A percentile compares a stretch with the other conserved stretches of the same genome.
Conservation (phyloP, 495 filamentous ascomycete genomes). For the Penicillium manginii region DNA sequence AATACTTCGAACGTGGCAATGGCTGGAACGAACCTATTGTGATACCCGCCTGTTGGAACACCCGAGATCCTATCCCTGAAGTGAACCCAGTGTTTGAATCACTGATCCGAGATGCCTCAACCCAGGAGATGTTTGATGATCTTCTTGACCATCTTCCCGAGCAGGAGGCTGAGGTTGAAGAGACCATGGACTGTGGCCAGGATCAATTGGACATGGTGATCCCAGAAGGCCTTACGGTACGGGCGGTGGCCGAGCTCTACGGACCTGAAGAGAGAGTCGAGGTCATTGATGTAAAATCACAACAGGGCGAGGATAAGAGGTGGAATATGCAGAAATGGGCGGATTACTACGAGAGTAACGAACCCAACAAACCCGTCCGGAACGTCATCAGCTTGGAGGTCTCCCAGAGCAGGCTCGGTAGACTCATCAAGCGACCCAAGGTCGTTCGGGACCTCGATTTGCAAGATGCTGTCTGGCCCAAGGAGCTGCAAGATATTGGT, state of each 20-base stretch:
- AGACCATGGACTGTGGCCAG: slow-evolving; percentile 61
- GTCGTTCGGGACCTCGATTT: slow-evolving; percentile 74
- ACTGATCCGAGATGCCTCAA: slow-evolving; percentile 40
- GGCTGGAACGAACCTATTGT: slow-evolving; percentile 75
- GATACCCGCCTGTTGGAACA: slow-evolving; percentile 69
- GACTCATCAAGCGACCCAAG: slow-evolving; percentile 68
- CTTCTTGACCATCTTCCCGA: slow-evolving; percentile 44
- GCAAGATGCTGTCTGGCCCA: slow-evolving; percentile 73
- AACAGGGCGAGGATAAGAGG: slow-evolving; percentile 67
- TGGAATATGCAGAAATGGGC: slow-evolving; percentile 77
- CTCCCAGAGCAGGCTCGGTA: slow-evolving; percentile 67
- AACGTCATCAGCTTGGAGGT: slow-evolving; percentile 82
- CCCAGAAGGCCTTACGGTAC: slow-evolving; percentile 67
- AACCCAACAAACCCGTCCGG: slow-evolving; percentile 61
- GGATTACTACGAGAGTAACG: slow-evolving; percentile 73
- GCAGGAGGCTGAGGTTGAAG: slow-evolving; percentile 44
- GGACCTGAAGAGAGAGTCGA: slow-evolving; percentile 68
- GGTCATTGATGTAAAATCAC: slow-evolving; percentile 78
- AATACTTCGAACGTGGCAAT: slow-evolving; percentile 67
- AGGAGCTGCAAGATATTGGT: slow-evolving; percentile 58
- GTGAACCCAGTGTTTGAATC: slow-evolving; percentile 32
- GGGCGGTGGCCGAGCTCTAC: slow-evolving; percentile 67
- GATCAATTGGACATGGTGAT: slow-evolving; percentile 78
- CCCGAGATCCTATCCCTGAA: slow-evolving; percentile 45
- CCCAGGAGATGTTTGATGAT: slow-evolving; percentile 54